Conservation (phyloP, 306 rosid genomes). For the Luffa acutangula region DNA sequence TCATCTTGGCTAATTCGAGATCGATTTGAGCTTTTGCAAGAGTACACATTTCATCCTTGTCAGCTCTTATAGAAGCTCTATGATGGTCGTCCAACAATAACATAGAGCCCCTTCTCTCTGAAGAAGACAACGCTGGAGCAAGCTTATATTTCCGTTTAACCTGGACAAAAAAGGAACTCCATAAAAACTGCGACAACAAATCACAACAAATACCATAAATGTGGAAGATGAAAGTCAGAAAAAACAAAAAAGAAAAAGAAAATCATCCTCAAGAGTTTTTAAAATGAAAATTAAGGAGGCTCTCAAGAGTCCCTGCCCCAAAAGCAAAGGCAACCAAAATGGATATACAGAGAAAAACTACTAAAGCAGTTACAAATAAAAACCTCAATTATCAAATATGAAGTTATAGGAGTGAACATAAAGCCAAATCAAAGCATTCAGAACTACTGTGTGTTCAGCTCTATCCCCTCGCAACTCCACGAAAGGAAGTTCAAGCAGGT, state of each 20-base stretch:
- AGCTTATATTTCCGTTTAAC: conserved; percentile 80
- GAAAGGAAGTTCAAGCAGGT: not conserved
- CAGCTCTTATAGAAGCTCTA: conserved; percentile 33
- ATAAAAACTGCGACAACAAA: not conserved
- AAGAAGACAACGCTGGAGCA: conserved; percentile 33
- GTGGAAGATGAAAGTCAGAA: not conserved
- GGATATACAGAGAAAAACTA: not conserved
- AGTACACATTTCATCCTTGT: conserved; percentile 33
- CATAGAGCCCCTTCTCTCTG: conserved; percentile 42
- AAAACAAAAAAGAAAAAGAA: too few species aligned
- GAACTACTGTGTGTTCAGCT: not conserved
- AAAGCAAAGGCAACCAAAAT: not conserved
- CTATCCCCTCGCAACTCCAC: not conserved
- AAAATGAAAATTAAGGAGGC: not conserved
- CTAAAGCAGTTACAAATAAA: not conserved
- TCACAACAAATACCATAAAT: not conserved
- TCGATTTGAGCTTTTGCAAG: conserved; percentile 63
- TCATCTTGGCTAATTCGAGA: conserved; percentile 58
- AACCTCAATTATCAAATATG: not conserved
- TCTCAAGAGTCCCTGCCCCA: not conserved
- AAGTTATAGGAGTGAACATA: not conserved
- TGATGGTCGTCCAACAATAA: conserved; percentile 46
- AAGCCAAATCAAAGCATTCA: not conserved
- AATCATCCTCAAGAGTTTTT: not conserved
- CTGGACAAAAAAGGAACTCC: conserved; percentile 28